Evolutionary conservation across 78 protist genomes (phyloP).

Genomic region (Mantamonas sphyraenae): DNA sequence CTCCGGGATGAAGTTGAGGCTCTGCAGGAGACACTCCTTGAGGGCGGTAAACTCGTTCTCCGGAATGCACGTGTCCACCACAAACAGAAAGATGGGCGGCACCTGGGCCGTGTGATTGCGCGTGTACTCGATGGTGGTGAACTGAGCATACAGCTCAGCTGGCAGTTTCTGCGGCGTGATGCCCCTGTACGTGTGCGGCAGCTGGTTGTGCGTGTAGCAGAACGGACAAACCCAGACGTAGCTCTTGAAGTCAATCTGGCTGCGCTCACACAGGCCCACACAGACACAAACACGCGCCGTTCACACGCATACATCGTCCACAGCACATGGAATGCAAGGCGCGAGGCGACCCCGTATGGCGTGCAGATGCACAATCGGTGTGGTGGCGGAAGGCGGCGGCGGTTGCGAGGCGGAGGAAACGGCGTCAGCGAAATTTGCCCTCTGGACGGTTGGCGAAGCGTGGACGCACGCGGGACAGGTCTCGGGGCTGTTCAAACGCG

Average conservation of each 20-base stretch:
- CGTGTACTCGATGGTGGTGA: conserved; percentile 70
- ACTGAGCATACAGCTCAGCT: conserved; percentile 80
- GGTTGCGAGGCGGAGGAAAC: no score
- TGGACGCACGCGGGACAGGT: no score
- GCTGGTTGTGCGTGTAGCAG: conserved; percentile 62
- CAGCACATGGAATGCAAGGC: no score
- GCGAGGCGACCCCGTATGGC: no score
- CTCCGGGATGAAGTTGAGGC: conserved; percentile 74
- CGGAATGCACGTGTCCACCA: conserved; percentile 81
- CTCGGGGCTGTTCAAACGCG: no score
- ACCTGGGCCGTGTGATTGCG: conserved; percentile 10
- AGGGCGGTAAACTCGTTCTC: conserved; percentile 76
- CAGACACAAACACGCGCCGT: no score
- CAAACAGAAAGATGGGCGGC: conserved; percentile 77
- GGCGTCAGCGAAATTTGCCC: no score
- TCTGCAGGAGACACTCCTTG: conserved; percentile 70
- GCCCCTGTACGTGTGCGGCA: conserved; percentile 81
- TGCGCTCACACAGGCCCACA: no score
- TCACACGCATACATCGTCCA: no score
- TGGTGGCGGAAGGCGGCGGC: no score
- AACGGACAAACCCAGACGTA: conserved; percentile 36
- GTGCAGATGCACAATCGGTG: no score
- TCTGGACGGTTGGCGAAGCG: no score
- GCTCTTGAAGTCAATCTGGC: conserved; percentile 54
- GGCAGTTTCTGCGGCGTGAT: conserved; percentile 71